These are phyloP conservation scores for Ascochyta fabae DNA, from an alignment of 2,329 filamentous ascomycete genomes.

Conservation along the genomic window DNA sequence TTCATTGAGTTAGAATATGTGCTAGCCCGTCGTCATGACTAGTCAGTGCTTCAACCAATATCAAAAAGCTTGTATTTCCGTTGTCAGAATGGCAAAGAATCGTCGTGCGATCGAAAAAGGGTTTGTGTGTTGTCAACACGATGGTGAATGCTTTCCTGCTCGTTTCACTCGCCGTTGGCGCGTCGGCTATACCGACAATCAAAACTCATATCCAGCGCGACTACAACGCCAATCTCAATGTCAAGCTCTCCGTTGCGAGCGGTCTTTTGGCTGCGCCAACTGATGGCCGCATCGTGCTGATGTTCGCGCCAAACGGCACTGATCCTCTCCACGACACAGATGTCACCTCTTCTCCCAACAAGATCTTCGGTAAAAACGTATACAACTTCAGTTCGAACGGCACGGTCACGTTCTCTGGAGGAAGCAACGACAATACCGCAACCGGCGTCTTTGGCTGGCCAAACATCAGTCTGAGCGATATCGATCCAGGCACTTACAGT, in stretches of 20 bases:
- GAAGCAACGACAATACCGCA: slow-evolving; percentile 31
- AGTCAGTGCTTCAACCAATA: neutral
- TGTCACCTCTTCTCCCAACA: slow-evolving; percentile 42
- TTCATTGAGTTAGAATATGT: too few relatives aligned
- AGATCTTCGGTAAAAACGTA: slow-evolving; percentile 50
- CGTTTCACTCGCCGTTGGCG: neutral
- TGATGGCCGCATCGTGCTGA: slow-evolving; percentile 42
- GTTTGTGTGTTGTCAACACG: neutral
- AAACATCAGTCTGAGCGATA: slow-evolving; percentile 39
- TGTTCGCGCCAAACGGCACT: slow-evolving; percentile 44
- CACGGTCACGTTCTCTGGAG: slow-evolving; percentile 36
- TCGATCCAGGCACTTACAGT: slow-evolving; percentile 41
- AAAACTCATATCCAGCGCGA: neutral
- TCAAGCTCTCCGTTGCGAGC: slow-evolving; percentile 37
- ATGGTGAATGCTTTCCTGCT: neutral
- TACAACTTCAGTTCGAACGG: slow-evolving; percentile 29
- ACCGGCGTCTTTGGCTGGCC: slow-evolving; percentile 45
- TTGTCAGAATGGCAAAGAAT: too few relatives aligned
- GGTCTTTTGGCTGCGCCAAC: slow-evolving; percentile 36
- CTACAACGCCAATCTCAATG: neutral
- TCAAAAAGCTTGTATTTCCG: neutral
- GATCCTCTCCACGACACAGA: slow-evolving; percentile 48
- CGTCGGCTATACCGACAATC: neutral
- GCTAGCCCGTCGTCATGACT: neutral
- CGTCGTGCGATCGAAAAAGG: too few relatives aligned